These are phyloP conservation scores for Sordariomycetes sp. DNA, from an alignment of 2,329 filamentous ascomycete species.

Conservation along the genomic window DNA sequence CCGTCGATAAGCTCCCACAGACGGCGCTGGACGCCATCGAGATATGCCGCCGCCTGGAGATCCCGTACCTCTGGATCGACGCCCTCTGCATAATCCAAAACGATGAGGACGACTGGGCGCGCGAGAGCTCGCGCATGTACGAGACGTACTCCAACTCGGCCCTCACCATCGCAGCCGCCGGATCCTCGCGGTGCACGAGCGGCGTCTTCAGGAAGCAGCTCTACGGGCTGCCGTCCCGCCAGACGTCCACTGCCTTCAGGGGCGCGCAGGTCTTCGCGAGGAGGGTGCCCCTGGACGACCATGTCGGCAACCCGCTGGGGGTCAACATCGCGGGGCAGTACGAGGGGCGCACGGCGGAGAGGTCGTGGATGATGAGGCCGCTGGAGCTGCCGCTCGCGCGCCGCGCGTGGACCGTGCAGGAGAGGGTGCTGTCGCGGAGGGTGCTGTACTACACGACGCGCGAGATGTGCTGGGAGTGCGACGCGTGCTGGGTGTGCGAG, in stretches of 20 bases:
- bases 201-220: not conserved
- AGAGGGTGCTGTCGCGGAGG: slow-evolving; percentile 3
- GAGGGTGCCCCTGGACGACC: not conserved
- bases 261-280: not conserved
- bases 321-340: not conserved
- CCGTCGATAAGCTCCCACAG: not conserved
- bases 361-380: not conserved
- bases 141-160: not conserved
- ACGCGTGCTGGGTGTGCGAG: slow-evolving; percentile 1
- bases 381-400: not conserved
- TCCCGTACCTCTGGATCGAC: slow-evolving; percentile 12
- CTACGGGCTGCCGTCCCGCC: not conserved
- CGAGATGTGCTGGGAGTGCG: slow-evolving; percentile 11
- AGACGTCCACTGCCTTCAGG: not conserved
- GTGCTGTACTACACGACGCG: slow-evolving; percentile 3
- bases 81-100: slow-evolving; percentile 11
- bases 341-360: not conserved
- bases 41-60: slow-evolving; percentile 4
- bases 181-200: not conserved
- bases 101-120: slow-evolving; percentile 1
- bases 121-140: not conserved
- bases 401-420: slow-evolving; percentile 9
- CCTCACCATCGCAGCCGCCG: not conserved
- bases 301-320: not conserved
- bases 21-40: slow-evolving; percentile 5